phyloP scores from a whole-genome alignment of 2,329 filamentous ascomycete genomes.

The Daldinia sp. region DNA sequence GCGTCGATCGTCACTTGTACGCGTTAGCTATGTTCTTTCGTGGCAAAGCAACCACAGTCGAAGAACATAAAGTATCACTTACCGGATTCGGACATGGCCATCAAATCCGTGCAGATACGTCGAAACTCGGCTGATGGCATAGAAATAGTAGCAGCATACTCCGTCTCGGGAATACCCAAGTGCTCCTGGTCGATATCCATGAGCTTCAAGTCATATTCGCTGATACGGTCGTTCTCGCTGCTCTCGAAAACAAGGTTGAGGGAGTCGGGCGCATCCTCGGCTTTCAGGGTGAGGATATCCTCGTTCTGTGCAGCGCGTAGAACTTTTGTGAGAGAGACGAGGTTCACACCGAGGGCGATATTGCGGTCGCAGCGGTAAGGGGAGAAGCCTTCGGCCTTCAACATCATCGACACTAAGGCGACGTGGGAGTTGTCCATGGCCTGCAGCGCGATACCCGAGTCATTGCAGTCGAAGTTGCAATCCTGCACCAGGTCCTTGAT shows the following conservation, averaged over 20 bases:
- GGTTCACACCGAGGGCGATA: constrained; percentile 96
- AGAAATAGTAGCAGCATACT: constrained; percentile 89
- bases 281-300: constrained; percentile 94
- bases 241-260: constrained; percentile 97
- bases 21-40: constrained; percentile 23
- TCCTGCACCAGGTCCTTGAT: constrained; percentile 99
- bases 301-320: constrained; percentile 93
- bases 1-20: constrained; percentile 88
- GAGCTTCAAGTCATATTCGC: constrained; percentile 99
- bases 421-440: constrained; percentile 99
- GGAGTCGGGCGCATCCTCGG: constrained; percentile 93
- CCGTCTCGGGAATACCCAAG: constrained; percentile 97
- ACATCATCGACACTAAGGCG: constrained; percentile 97
- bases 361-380: constrained; percentile 99
- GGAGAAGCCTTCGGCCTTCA: constrained; percentile 92
- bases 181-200: constrained; percentile 99
- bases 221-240: constrained; percentile 84
- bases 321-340: constrained; percentile 95
- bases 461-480: constrained; percentile 99
- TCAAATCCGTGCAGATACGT: constrained; percentile 92
- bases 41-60: not conserved
- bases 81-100: constrained; percentile 95
- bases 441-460: constrained; percentile 96
- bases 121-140: constrained; percentile 93
- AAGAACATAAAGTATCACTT: constrained; percentile 48